Evolutionary conservation across 2,329 filamentous ascomycete species (phyloP).

Genomic region (Niveomyces coronatus): DNA sequence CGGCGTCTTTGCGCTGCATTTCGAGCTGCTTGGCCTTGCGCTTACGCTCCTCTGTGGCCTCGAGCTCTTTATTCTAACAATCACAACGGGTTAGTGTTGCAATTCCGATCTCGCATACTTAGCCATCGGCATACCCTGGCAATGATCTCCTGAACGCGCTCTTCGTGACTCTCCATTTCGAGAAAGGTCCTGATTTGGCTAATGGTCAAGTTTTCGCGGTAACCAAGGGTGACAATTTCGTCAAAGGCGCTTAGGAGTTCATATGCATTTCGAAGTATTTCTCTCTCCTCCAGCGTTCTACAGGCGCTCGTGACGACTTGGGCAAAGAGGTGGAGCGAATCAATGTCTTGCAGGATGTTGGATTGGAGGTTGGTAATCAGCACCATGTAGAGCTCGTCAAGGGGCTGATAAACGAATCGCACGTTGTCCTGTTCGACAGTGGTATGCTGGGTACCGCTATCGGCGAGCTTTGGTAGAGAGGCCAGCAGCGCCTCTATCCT

Average conservation of each 20-base stretch:
- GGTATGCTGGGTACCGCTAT: constrained; percentile 92
- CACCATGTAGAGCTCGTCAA: constrained; percentile 99
- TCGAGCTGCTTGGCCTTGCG: constrained; percentile 97
- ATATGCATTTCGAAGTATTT: constrained; percentile 90
- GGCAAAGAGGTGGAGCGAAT: constrained; percentile 93
- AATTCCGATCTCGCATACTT: neutral
- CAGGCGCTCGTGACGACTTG: constrained; percentile 96
- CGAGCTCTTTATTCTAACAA: constrained; percentile 86
- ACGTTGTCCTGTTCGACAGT: constrained; percentile 99
- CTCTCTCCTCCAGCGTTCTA: constrained; percentile 89
- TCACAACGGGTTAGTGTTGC: constrained; percentile 17
- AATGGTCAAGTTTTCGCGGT: constrained; percentile 90
- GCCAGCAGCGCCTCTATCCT: constrained; percentile 93
- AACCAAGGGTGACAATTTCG: constrained; percentile 90
- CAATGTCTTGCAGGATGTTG: constrained; percentile 98
- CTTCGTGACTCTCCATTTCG: constrained; percentile 98
- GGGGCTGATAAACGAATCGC: constrained; percentile 96
- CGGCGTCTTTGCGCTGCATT: constrained; percentile 95
- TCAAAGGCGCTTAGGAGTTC: constrained; percentile 95
- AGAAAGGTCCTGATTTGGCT: constrained; percentile 98
- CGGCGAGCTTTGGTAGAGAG: constrained; percentile 94
- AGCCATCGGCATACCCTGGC: constrained; percentile 52
- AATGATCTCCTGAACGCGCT: constrained; percentile 97
- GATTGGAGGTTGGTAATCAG: constrained; percentile 99
- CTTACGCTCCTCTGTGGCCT: constrained; percentile 96